Percentiles rank a stretch among this genome's conserved stretches.
Conservation (phyloP, 441 rosid species). For the Manihot esculenta region DNA sequence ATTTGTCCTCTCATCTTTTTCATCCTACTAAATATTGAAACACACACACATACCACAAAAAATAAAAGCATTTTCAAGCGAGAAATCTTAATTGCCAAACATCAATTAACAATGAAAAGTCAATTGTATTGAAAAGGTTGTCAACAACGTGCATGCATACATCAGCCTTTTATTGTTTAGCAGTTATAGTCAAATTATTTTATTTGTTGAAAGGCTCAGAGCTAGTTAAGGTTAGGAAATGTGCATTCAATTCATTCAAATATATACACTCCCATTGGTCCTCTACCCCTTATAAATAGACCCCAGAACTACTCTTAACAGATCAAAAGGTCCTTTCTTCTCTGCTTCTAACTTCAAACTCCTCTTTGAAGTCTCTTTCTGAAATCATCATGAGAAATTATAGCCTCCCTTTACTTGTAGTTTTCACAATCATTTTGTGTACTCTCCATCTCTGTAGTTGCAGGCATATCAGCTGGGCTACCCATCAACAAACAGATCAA, state of each 20-base stretch:
- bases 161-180: no score
- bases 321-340: background rate
- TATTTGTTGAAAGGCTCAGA: no score
- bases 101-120: background rate
- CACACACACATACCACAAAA: no score
- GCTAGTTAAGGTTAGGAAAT: constrained; percentile 12
- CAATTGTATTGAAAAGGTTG: background rate
- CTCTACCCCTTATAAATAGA: constrained; percentile 20
- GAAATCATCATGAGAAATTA: constrained; percentile 22
- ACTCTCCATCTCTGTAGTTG: constrained; percentile 25
- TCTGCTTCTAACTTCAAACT: constrained; percentile 5
- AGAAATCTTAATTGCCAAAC: background rate
- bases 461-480: constrained; percentile 26
- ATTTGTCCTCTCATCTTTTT: no score
- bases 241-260: background rate
- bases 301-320: background rate
- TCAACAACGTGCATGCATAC: background rate
- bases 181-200: background rate
- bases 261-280: background rate
- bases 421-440: constrained; percentile 21
- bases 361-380: constrained; percentile 5
- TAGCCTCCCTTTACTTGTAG: constrained; percentile 20
- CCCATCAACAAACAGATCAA: constrained; percentile 17
- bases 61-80: background rate
- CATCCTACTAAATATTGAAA: background rate